A percentile compares a stretch with the other conserved stretches of the same genome.
phyloP scores from a whole-genome alignment of 768 basidiomycete species.

The Collybiopsis confluens region DNA sequence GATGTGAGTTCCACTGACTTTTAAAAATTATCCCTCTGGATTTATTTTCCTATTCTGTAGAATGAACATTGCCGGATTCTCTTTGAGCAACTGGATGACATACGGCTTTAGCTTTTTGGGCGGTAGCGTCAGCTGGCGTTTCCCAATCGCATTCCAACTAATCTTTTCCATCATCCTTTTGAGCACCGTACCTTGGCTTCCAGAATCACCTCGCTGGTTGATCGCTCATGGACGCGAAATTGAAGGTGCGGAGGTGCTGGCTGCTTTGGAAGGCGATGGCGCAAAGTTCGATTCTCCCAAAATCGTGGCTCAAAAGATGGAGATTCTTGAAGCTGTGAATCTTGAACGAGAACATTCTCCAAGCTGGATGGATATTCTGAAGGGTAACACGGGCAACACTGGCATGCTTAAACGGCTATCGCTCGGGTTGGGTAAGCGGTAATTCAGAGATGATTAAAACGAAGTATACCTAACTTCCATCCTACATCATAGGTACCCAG shows the following conservation, averaged over 20 bases:
- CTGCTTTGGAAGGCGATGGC: slow-evolving; percentile 37
- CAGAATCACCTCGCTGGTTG: slow-evolving; percentile 46
- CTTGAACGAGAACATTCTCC: slow-evolving; percentile 38
- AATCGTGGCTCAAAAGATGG: slow-evolving; percentile 33
- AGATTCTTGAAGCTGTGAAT: slow-evolving; percentile 41
- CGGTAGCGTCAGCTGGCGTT: slow-evolving; percentile 43
- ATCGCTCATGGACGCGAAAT: slow-evolving; percentile 39
- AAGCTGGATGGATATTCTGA: slow-evolving; percentile 37
- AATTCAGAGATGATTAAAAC: not conserved
- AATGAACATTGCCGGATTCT: slow-evolving; percentile 49
- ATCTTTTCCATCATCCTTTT: slow-evolving; percentile 40
- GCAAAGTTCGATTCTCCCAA: slow-evolving; percentile 30
- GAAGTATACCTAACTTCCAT: not conserved
- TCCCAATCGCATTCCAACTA: slow-evolving; percentile 49
- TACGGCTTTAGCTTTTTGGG: slow-evolving; percentile 44
- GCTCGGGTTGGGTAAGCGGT: slow-evolving; percentile 35
- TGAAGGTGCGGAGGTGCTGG: slow-evolving; percentile 38
- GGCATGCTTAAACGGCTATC: slow-evolving; percentile 41
- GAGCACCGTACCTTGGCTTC: slow-evolving; percentile 44
- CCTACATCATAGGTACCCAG: slow-evolving; percentile 32
- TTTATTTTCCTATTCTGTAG: slow-evolving; percentile 16
- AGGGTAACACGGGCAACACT: slow-evolving; percentile 36
- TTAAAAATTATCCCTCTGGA: not conserved
- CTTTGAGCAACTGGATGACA: slow-evolving; percentile 50
- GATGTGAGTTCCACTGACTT: slow-evolving; percentile 35